phyloP scores from a whole-genome alignment of 2,329 filamentous ascomycete genomes.

The Clonostachys rhizophaga region DNA sequence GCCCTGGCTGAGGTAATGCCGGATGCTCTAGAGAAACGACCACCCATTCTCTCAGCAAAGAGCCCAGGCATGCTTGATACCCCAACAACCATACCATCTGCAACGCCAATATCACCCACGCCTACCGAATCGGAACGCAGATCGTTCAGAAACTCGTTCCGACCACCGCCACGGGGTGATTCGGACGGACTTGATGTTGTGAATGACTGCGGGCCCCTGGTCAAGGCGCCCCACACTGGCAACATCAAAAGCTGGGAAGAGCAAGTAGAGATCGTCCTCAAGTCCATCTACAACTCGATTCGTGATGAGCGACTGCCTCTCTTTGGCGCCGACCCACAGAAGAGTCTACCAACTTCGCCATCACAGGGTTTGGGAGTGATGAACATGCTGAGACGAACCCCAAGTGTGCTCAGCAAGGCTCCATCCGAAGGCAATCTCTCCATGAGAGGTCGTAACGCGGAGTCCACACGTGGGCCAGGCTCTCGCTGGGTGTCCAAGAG shows the following conservation, averaged over 20 bases:
- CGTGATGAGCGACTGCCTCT: slow-evolving; percentile 81
- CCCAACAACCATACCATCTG: slow-evolving; percentile 20
- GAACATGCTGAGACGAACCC: slow-evolving; percentile 75
- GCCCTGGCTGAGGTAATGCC: slow-evolving; percentile 70
- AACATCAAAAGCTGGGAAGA: slow-evolving; percentile 77
- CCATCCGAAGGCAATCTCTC: slow-evolving; percentile 77
- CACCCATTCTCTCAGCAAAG: slow-evolving; percentile 47
- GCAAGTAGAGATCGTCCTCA: slow-evolving; percentile 86
- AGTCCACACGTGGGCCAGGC: slow-evolving; percentile 45
- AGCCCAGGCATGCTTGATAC: slow-evolving; percentile 16
- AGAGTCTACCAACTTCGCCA: slow-evolving; percentile 23
- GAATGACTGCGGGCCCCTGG: slow-evolving; percentile 69
- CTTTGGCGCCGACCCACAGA: slow-evolving; percentile 59
- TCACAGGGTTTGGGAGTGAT: slow-evolving; percentile 68
- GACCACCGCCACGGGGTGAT: slow-evolving; percentile 37
- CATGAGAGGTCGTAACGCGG: slow-evolving; percentile 64
- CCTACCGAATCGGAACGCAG: slow-evolving; percentile 31
- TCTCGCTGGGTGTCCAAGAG: slow-evolving; percentile 83
- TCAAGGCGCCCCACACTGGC: slow-evolving; percentile 73
- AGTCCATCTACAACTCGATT: slow-evolving; percentile 88
- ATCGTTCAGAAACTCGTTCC: slow-evolving; percentile 43
- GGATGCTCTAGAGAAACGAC: slow-evolving; percentile 56
- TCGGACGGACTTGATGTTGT: slow-evolving; percentile 65
- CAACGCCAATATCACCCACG: slow-evolving; percentile 16
- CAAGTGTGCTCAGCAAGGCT: slow-evolving; percentile 88